Evolutionary conservation across 345 rosid species (phyloP).

Genomic region (Syzygium aqueum): DNA sequence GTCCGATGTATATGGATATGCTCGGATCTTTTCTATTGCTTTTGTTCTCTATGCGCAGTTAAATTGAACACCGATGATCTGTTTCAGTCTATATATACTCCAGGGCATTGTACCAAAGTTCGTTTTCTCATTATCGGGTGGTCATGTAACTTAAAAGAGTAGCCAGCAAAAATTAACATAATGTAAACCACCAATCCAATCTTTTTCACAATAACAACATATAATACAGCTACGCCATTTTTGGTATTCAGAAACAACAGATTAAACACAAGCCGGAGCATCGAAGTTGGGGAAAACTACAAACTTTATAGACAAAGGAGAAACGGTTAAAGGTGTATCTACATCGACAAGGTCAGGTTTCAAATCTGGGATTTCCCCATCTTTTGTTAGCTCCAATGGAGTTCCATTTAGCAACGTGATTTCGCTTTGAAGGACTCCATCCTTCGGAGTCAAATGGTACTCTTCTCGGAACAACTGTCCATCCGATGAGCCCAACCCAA

Average conservation of each 20-base stretch:
- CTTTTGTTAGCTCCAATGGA: conserved; percentile 42
- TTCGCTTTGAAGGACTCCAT: conserved; percentile 48
- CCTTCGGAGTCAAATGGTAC: conserved; percentile 81
- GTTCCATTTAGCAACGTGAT: conserved; percentile 69
- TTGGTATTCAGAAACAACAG: not conserved
- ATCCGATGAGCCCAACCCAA: conserved; percentile 46
- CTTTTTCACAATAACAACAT: not conserved
- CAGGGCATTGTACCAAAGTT: not conserved
- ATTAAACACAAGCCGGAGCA: conserved; percentile 61
- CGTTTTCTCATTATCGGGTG: not conserved
- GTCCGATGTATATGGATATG: not conserved
- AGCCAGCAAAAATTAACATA: not conserved
- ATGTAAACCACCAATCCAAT: not conserved
- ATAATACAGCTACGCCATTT: not conserved
- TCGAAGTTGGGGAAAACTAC: conserved; percentile 79
- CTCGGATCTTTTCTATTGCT: not conserved
- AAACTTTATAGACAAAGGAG: conserved; percentile 67
- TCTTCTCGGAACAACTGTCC: conserved; percentile 57
- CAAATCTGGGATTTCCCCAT: conserved; percentile 57
- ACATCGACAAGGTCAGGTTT: conserved; percentile 41
- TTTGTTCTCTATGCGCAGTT: not conserved
- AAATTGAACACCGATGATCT: not conserved
- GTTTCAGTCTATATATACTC: not conserved
- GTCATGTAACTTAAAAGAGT: not conserved
- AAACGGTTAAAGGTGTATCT: conserved; percentile 41